A percentile compares a stretch with the other conserved stretches of the same genome.
Conservation (phyloP, 768 basidiomycete genomes). For the Mycena rebaudengoi region DNA sequence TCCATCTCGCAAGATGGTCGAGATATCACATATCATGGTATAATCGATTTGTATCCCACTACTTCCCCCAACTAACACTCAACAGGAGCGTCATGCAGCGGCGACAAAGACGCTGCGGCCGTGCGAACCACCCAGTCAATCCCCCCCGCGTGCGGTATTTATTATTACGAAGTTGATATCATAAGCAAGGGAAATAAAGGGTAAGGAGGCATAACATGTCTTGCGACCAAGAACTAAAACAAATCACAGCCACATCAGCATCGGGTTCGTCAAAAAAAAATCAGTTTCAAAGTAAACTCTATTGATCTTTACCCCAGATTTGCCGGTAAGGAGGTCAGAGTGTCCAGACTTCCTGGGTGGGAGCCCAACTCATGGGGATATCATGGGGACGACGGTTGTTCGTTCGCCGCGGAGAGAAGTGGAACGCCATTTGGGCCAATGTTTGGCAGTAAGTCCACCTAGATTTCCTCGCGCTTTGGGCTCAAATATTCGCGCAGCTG, state of each 20-base stretch:
- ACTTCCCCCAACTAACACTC: slow-evolving; percentile 2
- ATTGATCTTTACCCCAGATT: slow-evolving; percentile 56
- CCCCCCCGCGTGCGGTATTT: slow-evolving; percentile 88
- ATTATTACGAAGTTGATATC: slow-evolving; percentile 93
- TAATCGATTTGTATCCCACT: slow-evolving; percentile 15
- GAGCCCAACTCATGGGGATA: slow-evolving; percentile 91
- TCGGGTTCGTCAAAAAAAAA: slow-evolving; percentile 64
- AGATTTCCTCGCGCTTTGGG: slow-evolving; percentile 8
- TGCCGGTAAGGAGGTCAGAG: slow-evolving; percentile 67
- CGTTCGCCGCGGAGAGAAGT: slow-evolving; percentile 77
- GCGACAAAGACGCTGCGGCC: slow-evolving; percentile 86
- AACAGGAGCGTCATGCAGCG: slow-evolving; percentile 60
- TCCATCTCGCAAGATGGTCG: slow-evolving; percentile 76
- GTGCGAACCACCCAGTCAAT: slow-evolving; percentile 81
- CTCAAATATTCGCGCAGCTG: slow-evolving; percentile 56
- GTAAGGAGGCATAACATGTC: slow-evolving; percentile 49
- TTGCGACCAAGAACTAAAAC: slow-evolving; percentile 23
- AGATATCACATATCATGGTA: slow-evolving; percentile 78
- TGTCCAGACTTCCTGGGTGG: slow-evolving; percentile 86
- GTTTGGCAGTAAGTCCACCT: slow-evolving; percentile 72
- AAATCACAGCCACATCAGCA: slow-evolving; percentile 72
- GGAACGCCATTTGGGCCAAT: slow-evolving; percentile 80
- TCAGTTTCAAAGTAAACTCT: neutral
- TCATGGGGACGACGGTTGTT: slow-evolving; percentile 87
- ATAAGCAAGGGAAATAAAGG: slow-evolving; percentile 83